Percentiles rank a stretch among this genome's conserved stretches.
These are phyloP conservation scores for Beauveria medogensis DNA, from an alignment of 2,329 filamentous ascomycete species.

Conservation along the genomic window DNA sequence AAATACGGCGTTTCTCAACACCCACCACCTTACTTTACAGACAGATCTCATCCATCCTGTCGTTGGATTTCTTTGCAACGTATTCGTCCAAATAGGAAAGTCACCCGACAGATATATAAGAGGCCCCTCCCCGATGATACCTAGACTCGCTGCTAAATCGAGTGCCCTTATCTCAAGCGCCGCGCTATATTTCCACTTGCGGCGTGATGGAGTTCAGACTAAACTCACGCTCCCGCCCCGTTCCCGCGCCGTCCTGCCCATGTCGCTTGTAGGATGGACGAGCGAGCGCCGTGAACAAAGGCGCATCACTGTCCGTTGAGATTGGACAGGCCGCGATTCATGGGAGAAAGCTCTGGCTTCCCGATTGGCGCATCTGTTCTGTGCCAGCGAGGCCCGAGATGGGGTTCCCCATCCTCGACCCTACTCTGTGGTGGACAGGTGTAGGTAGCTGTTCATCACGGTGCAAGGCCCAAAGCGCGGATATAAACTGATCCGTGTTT, in stretches of 20 bases:
- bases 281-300: neutral
- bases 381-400: conserved; percentile 1
- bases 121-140: no score
- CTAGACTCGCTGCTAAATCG: no score
- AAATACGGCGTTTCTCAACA: neutral
- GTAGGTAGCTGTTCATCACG: neutral
- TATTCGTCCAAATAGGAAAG: neutral
- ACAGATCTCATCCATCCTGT: neutral
- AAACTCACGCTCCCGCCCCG: neutral
- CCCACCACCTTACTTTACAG: neutral
- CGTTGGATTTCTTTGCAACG: neutral
- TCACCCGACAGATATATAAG: no score
- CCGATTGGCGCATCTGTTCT: conserved; percentile 1
- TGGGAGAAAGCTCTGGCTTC: neutral
- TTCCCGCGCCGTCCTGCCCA: neutral
- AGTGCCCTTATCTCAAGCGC: no score
- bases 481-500: neutral
- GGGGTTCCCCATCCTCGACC: neutral
- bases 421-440: neutral
- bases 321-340: neutral
- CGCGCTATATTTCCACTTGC: neutral
- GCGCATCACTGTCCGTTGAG: neutral
- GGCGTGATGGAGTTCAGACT: neutral
- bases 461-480: neutral
- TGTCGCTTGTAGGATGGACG: neutral